Evolutionary conservation across 805 yeast genomes (phyloP).

Genomic region (Saturnispora serradocipensis): DNA sequence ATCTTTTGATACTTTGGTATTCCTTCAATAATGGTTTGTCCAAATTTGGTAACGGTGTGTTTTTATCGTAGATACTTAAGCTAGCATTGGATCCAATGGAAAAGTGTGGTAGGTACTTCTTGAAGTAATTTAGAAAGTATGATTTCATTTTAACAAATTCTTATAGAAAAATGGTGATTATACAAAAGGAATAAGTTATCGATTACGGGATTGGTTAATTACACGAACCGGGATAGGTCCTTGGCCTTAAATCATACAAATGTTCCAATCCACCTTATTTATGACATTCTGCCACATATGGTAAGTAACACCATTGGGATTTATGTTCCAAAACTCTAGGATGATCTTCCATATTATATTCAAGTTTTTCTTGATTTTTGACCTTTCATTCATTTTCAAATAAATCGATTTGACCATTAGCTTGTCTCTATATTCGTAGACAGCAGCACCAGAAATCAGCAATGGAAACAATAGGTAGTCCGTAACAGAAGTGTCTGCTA

Average conservation of each 20-base stretch:
- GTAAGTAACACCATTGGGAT: slow-evolving; percentile 18
- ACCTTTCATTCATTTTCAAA: slow-evolving; percentile 5
- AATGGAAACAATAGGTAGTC: slow-evolving; percentile 18
- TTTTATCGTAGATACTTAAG: background rate
- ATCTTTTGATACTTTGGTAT: background rate
- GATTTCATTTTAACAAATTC: background rate
- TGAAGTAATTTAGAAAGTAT: background rate
- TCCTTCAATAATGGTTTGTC: background rate
- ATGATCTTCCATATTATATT: slow-evolving; percentile 16
- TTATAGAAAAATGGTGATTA: background rate
- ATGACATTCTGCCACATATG: slow-evolving; percentile 19
- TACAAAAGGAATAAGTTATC: background rate
- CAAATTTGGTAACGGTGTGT: background rate
- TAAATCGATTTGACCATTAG: slow-evolving; percentile 16
- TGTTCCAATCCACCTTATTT: slow-evolving; percentile 19
- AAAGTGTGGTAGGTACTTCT: slow-evolving; percentile 1
- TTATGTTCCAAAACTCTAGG: slow-evolving; percentile 19
- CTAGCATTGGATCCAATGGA: slow-evolving; percentile 1
- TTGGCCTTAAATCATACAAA: slow-evolving; percentile 14
- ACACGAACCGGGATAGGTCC: background rate
- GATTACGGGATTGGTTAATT: background rate
- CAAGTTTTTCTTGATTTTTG: slow-evolving; percentile 11
- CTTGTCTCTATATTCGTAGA: slow-evolving; percentile 21
- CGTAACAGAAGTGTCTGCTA: slow-evolving; percentile 10
- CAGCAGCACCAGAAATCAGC: slow-evolving; percentile 20